phyloP scores from a whole-genome alignment of 495 filamentous ascomycete genomes.

The Penicillium robsamsonii region DNA sequence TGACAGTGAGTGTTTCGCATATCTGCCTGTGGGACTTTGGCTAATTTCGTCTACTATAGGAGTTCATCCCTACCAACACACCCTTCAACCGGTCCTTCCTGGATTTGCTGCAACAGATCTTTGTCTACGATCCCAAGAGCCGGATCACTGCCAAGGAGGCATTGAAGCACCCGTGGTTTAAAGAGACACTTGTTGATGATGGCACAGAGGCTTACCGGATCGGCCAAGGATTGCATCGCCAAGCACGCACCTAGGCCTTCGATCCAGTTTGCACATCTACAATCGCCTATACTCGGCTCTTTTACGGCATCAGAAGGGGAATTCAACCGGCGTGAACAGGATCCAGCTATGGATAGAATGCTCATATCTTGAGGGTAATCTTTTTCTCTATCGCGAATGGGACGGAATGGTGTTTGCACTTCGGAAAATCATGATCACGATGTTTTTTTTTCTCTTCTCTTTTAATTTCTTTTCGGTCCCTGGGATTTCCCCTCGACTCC shows the following conservation, averaged over 20 bases:
- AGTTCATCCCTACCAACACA: conserved; percentile 79
- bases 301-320: conserved; percentile 9
- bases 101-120: conserved; percentile 84
- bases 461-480: conserved; percentile 15
- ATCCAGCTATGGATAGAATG: conserved; percentile 36
- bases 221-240: conserved; percentile 38
- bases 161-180: conserved; percentile 92
- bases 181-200: conserved; percentile 79
- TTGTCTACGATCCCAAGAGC: conserved; percentile 88
- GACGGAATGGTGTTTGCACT: conserved; percentile 28
- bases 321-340: conserved; percentile 26
- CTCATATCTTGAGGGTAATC: conserved; percentile 17
- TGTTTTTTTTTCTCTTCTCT: conserved; percentile 12
- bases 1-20: conserved; percentile 61
- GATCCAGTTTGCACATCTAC: background rate
- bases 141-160: conserved; percentile 92
- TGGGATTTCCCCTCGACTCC: conserved; percentile 5
- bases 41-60: conserved; percentile 48
- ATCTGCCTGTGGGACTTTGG: conserved; percentile 18
- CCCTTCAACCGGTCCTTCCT: conserved; percentile 82
- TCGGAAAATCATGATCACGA: conserved; percentile 31
- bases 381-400: conserved; percentile 28
- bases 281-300: conserved; percentile 10
- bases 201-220: conserved; percentile 90
- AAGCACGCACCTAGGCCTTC: background rate